Evolutionary conservation across 2,329 filamentous ascomycete genomes (phyloP), one percentile per base, ranked within the genome.

Genomic region (Talaromyces sp.): DNA sequence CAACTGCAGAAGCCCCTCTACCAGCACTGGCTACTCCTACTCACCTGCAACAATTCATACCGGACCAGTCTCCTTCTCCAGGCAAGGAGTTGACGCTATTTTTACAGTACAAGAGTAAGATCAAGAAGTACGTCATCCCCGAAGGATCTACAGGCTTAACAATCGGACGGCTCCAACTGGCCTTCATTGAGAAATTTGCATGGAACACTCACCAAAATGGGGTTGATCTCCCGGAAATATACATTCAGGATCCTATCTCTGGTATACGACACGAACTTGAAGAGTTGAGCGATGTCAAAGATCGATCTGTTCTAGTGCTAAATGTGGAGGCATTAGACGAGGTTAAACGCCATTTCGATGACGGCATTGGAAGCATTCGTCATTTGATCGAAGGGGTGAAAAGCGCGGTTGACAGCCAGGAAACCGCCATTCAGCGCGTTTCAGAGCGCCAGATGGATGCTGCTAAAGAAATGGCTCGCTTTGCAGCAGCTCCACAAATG

Each of bases 201-300:
- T 99, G 96, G 93, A 98, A 96, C 68, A 97, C 93, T 0, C 93
- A 98, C 68, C 89, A 91, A 63, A 96, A 97, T 69, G 95, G 95
- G 8, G 86, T 87, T 14, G 95, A 99, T 71, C 78, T 99, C 52
- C 95, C 95, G 0, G 95, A 99, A 68, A 98, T 99, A 17, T 97
- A 99, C 73, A 95, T 99, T 17, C 95, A 99, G 73, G 95, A 99
- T 72, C 89, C 93, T 0, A 84, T 97, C 2, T 98, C 95, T 9
- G 95, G 95, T 0, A 90, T 99, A n/a, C 89, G 95, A 17, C 93
- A 99, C 73, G 95, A 99, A 77, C 79, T 99, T 26, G 95, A 99
- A 73, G 95, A 99, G 71, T 80, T 99, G 31, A 85, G 82, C 19
- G 95, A 99, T 71, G 90, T 99, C 69, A 97, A 96, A 76, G 95